These are phyloP conservation scores for Solanum hybrid DNA, from an alignment of 305 asterid species.

Conservation along the genomic window DNA sequence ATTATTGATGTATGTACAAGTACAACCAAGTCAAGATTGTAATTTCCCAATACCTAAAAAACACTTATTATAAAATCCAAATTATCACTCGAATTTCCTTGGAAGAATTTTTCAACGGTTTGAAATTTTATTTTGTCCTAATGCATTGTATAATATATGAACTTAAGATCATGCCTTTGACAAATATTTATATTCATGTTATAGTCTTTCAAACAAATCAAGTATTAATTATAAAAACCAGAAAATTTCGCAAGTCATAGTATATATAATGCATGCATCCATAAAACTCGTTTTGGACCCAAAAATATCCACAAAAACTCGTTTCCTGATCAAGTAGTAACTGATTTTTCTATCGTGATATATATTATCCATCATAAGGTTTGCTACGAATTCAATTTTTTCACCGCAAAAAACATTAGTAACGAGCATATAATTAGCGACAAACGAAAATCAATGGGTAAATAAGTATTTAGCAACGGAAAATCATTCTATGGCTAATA, in stretches of 20 bases:
- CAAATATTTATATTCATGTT: background rate
- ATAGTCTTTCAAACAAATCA: background rate
- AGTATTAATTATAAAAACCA: background rate
- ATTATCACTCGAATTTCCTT: background rate
- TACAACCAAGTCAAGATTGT: background rate
- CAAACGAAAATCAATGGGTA: background rate
- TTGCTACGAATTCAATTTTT: background rate
- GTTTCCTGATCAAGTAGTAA: background rate
- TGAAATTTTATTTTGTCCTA: background rate
- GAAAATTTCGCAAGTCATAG: too few relatives aligned
- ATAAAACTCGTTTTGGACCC: background rate
- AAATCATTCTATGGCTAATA: background rate
- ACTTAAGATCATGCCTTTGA: background rate
- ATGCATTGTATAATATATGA: background rate
- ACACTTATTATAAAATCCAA: background rate
- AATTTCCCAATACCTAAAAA: background rate
- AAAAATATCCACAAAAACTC: background rate
- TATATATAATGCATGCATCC: background rate
- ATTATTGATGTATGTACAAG: background rate
- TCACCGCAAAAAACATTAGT: background rate
- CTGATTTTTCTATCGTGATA: too few relatives aligned
- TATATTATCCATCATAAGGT: background rate
- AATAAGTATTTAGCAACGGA: background rate
- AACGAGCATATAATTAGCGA: background rate
- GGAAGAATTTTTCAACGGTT: background rate